Evolutionary conservation across 1,139 yeast species (phyloP).

Genomic region (Geotrichum phurueaensis): DNA sequence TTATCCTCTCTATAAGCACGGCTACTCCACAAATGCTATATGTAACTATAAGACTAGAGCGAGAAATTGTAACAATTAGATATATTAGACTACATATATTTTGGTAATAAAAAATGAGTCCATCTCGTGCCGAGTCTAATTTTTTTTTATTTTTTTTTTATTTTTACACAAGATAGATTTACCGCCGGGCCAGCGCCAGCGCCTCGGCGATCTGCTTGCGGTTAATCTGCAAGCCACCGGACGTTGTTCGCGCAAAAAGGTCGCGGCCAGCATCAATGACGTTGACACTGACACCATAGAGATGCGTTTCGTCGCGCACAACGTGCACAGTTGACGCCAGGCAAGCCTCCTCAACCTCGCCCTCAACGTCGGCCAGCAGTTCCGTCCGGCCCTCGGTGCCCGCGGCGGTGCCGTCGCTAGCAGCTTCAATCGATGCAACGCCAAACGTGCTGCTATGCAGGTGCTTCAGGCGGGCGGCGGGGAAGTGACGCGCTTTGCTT

Average conservation of each 20-base stretch:
- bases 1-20: no score
- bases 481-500: slow-evolving; percentile 30
- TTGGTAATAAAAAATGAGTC: no score
- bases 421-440: slow-evolving; percentile 41
- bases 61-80: no score
- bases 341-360: slow-evolving; percentile 66
- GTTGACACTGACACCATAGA: slow-evolving; percentile 23
- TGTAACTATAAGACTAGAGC: no score
- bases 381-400: slow-evolving; percentile 26
- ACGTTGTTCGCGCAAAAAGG: not conserved
- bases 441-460: slow-evolving; percentile 57
- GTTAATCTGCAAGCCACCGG: slow-evolving; percentile 6
- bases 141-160: no score
- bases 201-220: slow-evolving; percentile 8
- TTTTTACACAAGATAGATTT: not conserved
- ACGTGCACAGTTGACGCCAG: slow-evolving; percentile 43
- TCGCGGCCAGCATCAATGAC: slow-evolving; percentile 17
- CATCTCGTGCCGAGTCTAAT: not conserved
- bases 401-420: not conserved
- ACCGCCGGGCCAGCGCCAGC: slow-evolving; percentile 1
- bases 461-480: slow-evolving; percentile 39
- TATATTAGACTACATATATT: no score
- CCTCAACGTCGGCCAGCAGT: slow-evolving; percentile 65
- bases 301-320: slow-evolving; percentile 26
- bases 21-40: no score